phyloP scores from a whole-genome alignment of 345 rosid species.

The Pugionium dolabratum region DNA sequence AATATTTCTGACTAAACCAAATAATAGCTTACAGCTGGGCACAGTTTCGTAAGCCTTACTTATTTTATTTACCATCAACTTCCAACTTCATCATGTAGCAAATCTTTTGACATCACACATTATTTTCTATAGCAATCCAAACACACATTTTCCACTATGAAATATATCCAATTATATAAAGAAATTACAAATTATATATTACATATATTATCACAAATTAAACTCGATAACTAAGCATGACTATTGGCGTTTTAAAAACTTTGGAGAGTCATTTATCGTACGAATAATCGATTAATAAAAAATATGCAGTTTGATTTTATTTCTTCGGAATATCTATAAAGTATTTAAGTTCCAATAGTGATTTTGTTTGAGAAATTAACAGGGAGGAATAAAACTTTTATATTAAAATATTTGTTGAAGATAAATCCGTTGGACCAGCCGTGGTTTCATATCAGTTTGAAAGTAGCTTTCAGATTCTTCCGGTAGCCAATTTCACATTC shows the following conservation, averaged over 20 bases:
- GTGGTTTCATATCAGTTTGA: constrained; percentile 33
- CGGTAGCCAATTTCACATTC: constrained; percentile 37
- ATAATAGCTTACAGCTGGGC: background rate
- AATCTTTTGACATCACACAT: constrained; percentile 23
- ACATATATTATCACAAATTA: too few relatives aligned
- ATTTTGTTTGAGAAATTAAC: too few relatives aligned
- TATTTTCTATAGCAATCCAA: constrained; percentile 16
- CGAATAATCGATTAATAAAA: too few relatives aligned
- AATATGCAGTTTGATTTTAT: too few relatives aligned
- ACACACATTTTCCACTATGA: background rate
- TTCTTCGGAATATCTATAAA: too few relatives aligned
- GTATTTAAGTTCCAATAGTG: too few relatives aligned
- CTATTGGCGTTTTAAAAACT: too few relatives aligned
- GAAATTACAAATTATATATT: too few relatives aligned
- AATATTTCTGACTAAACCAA: constrained; percentile 16
- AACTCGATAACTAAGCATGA: too few relatives aligned
- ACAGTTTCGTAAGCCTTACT: constrained; percentile 9
- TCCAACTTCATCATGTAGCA: constrained; percentile 19
- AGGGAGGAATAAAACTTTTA: background rate
- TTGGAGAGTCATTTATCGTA: too few relatives aligned
- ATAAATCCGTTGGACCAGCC: constrained; percentile 34
- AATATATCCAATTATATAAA: too few relatives aligned
- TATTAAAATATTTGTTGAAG: constrained; percentile 3
- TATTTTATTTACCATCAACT: background rate
- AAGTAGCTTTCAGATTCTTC: constrained; percentile 34